These are phyloP conservation scores for Tritrichomonas musculus DNA, from an alignment of 208 protist species.

Conservation along the genomic window DNA sequence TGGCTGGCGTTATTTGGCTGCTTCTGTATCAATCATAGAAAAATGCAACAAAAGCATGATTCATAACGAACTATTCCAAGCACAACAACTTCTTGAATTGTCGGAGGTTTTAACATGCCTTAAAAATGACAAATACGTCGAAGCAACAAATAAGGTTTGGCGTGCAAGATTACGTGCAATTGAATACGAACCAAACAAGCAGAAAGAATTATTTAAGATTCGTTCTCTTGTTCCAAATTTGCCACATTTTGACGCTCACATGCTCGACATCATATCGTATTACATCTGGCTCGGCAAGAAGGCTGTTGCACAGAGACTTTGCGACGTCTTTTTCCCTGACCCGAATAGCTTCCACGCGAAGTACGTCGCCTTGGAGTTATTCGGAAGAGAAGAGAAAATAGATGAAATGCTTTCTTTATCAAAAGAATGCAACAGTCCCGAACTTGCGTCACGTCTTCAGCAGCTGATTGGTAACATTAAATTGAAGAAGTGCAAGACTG, in stretches of 20 bases:
- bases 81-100: background rate
- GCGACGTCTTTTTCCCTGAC: conserved; percentile 24
- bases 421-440: background rate
- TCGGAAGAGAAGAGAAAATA: conserved; percentile 4
- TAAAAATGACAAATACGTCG: background rate
- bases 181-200: background rate
- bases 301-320: background rate
- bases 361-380: background rate
- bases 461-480: conserved; percentile 14
- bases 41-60: conserved; percentile 7
- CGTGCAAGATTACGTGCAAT: background rate
- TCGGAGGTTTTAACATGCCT: background rate
- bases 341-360: background rate
- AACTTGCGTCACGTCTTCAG: background rate
- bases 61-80: background rate
- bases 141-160: background rate
- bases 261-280: conserved; percentile 14
- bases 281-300: conserved; percentile 15
- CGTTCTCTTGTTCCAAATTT: conserved; percentile 1
- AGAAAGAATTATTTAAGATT: conserved; percentile 14
- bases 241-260: background rate
- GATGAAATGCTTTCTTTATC: background rate
- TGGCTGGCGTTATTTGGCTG: background rate
- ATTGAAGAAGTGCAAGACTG: background rate
- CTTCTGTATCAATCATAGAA: background rate